Percentiles rank a stretch among this genome's conserved stretches.
These are phyloP conservation scores for Mucor lusitanicus DNA, from an alignment of 371 early-diverging fungal species.

Conservation along the genomic window DNA sequence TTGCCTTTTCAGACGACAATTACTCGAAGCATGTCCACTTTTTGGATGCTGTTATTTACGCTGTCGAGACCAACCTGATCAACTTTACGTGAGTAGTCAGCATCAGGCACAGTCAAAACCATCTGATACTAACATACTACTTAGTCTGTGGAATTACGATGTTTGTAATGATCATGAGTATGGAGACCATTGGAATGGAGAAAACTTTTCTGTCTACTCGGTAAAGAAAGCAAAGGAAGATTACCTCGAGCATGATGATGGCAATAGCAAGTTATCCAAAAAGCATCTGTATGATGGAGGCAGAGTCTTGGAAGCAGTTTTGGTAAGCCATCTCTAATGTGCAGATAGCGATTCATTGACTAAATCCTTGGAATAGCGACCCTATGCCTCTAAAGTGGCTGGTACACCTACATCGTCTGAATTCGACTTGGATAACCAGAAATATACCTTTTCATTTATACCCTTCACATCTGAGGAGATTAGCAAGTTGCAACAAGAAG, in stretches of 20 bases:
- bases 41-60: conserved; percentile 74
- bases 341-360: background rate
- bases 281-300: conserved; percentile 71
- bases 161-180: conserved; percentile 74
- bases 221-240: conserved; percentile 15
- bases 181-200: conserved; percentile 91
- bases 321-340: conserved; percentile 40
- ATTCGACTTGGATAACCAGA: conserved; percentile 60
- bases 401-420: conserved; percentile 65
- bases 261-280: conserved; percentile 29
- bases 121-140: background rate
- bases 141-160: conserved; percentile 84
- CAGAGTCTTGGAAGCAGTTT: conserved; percentile 76
- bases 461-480: conserved; percentile 15
- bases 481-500: background rate
- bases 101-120: background rate
- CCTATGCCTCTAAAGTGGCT: conserved; percentile 80
- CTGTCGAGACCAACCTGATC: conserved; percentile 74
- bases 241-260: conserved; percentile 18
- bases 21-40: conserved; percentile 71
- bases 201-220: conserved; percentile 83
- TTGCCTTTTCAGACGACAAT: conserved; percentile 70
- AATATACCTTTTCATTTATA: conserved; percentile 61
- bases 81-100: conserved; percentile 69
- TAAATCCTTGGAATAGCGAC: conserved; percentile 45